A percentile compares a stretch with the other conserved stretches of the same genome.
Conservation (phyloP, 768 basidiomycete genomes). For the Albatrellus ellisii region DNA sequence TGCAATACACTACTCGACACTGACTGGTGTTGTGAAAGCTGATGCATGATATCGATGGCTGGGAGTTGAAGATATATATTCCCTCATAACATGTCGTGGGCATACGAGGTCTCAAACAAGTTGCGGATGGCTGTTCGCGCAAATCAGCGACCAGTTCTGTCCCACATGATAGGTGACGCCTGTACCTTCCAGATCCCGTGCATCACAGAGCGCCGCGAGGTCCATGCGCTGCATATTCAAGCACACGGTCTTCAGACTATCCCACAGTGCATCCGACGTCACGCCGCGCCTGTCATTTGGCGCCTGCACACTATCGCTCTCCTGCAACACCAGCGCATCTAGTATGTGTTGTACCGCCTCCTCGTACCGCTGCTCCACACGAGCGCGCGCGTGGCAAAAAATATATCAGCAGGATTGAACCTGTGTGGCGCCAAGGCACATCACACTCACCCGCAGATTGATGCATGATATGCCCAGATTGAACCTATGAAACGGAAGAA, state of each 20-base stretch:
- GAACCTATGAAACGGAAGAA: conserved; percentile 36
- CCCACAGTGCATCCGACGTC: conserved; percentile 74
- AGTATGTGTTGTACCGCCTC: conserved; percentile 82
- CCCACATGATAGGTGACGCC: not conserved
- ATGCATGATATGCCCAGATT: conserved; percentile 91
- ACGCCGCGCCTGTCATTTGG: conserved; percentile 49
- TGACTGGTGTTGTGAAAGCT: not conserved
- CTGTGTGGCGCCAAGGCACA: too few species aligned
- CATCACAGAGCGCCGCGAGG: conserved; percentile 61
- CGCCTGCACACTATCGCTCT: conserved; percentile 58
- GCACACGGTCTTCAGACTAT: conserved; percentile 73
- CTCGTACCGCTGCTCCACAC: conserved; percentile 48
- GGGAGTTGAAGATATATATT: not conserved
- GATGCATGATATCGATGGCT: not conserved
- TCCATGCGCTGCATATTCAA: conserved; percentile 71
- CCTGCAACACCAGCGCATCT: conserved; percentile 82
- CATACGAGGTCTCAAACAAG: not conserved
- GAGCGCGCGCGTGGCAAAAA: not conserved
- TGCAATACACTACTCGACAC: not conserved
- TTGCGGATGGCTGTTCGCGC: not conserved
- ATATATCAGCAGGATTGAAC: too few species aligned
- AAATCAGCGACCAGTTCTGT: not conserved
- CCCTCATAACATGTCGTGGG: not conserved
- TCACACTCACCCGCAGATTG: conserved; percentile 57
- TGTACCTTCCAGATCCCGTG: conserved; percentile 54